Conservation (phyloP, 352 stramenopile genomes). For the Pythium phragmiticola region DNA sequence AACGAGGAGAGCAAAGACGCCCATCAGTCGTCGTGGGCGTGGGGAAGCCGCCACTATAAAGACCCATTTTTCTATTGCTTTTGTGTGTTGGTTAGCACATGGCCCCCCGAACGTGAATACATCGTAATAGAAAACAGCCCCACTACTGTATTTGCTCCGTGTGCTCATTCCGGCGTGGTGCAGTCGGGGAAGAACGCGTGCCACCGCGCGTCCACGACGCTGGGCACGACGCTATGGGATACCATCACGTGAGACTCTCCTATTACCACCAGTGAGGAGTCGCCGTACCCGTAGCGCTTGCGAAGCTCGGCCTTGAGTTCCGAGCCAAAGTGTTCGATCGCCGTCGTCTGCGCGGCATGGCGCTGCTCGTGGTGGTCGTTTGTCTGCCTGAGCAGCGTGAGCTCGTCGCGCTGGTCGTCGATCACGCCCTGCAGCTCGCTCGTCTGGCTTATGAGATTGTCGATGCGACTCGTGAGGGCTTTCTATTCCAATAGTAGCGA, state of each 20-base stretch:
- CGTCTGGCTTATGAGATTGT: slow-evolving; percentile 31
- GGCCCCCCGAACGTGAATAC: not conserved
- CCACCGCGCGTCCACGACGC: slow-evolving; percentile 51
- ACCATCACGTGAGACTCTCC: not conserved
- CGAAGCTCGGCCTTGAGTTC: slow-evolving; percentile 51
- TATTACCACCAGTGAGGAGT: not conserved
- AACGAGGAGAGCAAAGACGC: no score
- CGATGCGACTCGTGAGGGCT: slow-evolving; percentile 26
- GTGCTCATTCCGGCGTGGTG: slow-evolving; percentile 14
- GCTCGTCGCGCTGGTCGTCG: slow-evolving; percentile 21
- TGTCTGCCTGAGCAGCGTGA: slow-evolving; percentile 28
- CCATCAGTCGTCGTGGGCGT: not conserved
- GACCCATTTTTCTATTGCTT: not conserved
- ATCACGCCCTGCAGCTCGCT: slow-evolving; percentile 24
- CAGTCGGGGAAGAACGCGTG: slow-evolving; percentile 47
- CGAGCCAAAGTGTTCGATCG: slow-evolving; percentile 50
- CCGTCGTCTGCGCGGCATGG: slow-evolving; percentile 25
- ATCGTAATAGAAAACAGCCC: slow-evolving; percentile 17
- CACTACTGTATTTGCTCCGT: not conserved
- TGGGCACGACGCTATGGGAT: slow-evolving; percentile 40
- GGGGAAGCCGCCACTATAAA: slow-evolving; percentile 12
- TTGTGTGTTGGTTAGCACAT: not conserved
- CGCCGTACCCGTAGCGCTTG: slow-evolving; percentile 55
- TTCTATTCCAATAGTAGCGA: slow-evolving; percentile 15
- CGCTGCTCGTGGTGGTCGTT: slow-evolving; percentile 26